Evolutionary conservation across 2,329 filamentous ascomycete genomes (phyloP).

Genomic region (Beauveria pseudobassiana): DNA sequence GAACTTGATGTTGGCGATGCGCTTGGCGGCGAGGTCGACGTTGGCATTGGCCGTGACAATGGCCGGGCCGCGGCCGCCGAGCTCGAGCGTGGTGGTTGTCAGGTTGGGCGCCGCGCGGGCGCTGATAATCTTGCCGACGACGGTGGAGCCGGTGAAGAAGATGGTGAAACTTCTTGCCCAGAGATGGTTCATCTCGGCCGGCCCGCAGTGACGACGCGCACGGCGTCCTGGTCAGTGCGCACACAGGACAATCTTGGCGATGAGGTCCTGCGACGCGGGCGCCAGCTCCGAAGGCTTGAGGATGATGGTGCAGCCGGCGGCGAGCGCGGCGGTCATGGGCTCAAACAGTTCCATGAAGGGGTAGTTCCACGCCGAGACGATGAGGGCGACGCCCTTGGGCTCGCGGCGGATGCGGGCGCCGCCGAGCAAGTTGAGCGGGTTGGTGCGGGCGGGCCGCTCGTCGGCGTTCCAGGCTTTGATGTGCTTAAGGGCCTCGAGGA

Average conservation of each 20-base stretch:
- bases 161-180: slow-evolving; percentile 34
- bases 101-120: slow-evolving; percentile 35
- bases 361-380: slow-evolving; percentile 41
- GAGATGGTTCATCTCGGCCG: slow-evolving; percentile 28
- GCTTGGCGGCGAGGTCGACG: slow-evolving; percentile 33
- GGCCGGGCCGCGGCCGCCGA: slow-evolving; percentile 37
- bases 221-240: slow-evolving; percentile 28
- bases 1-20: slow-evolving; percentile 35
- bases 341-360: slow-evolving; percentile 31
- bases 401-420: slow-evolving; percentile 31
- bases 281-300: slow-evolving; percentile 39
- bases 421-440: slow-evolving; percentile 24
- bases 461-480: slow-evolving; percentile 33
- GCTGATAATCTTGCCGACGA: slow-evolving; percentile 29
- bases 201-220: slow-evolving; percentile 28
- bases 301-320: slow-evolving; percentile 33
- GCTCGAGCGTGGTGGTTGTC: slow-evolving; percentile 36
- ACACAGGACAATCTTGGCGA: slow-evolving; percentile 32
- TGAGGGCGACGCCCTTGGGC: slow-evolving; percentile 34
- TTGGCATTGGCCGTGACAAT: slow-evolving; percentile 34
- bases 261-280: slow-evolving; percentile 24
- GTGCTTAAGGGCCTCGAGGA: slow-evolving; percentile 28
- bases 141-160: slow-evolving; percentile 36
- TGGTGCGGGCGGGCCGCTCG: slow-evolving; percentile 20
- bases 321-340: slow-evolving; percentile 34